Conservation (phyloP, 495 filamentous ascomycete species). For the Penicillium riverlandense region DNA sequence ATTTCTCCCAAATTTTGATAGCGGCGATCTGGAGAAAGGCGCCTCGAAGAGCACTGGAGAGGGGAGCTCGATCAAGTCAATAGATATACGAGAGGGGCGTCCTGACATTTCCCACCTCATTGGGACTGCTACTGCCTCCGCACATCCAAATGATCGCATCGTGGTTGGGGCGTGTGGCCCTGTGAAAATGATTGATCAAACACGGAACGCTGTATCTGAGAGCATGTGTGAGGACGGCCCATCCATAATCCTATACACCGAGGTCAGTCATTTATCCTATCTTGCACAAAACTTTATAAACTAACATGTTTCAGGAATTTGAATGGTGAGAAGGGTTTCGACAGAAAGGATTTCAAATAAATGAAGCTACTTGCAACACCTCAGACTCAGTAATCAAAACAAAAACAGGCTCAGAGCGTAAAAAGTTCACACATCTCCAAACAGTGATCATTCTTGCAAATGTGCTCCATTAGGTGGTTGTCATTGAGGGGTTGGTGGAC, state of each 20-base stretch:
- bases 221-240: background rate
- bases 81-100: background rate
- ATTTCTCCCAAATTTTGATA: background rate
- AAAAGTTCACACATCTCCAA: no score
- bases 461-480: no score
- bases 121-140: background rate
- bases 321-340: background rate
- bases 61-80: background rate
- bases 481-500: no score
- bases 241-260: background rate
- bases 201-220: background rate
- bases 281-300: background rate
- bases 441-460: no score
- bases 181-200: background rate
- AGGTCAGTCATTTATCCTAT: background rate
- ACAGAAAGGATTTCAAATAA: no score
- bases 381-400: no score
- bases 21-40: background rate
- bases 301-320: background rate
- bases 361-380: no score
- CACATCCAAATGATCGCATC: background rate
- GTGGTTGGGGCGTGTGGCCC: slow-evolving; percentile 3
- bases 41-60: background rate
- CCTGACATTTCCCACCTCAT: background rate
- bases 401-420: no score